phyloP scores from a whole-genome alignment of 2,329 filamentous ascomycete species.

The Neocucurbitaria cava region DNA sequence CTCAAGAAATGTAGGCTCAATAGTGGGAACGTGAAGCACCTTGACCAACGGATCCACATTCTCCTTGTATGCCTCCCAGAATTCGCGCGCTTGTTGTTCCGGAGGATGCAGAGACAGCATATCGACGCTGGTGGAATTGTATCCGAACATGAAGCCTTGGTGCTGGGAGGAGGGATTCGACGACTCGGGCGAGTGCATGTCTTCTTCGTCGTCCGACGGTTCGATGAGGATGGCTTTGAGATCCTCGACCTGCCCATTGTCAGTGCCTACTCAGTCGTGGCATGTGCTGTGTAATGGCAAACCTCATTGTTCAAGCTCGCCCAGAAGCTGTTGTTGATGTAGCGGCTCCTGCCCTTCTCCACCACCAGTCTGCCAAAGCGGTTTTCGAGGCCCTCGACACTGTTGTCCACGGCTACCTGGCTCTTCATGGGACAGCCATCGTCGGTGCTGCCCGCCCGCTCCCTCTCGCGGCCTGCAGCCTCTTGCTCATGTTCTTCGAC shows the following conservation, averaged over 20 bases:
- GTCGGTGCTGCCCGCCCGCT: constrained; percentile 18
- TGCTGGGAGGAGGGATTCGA: constrained; percentile 58
- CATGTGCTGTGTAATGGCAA: constrained; percentile 18
- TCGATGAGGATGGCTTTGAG: constrained; percentile 69
- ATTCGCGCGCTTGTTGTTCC: constrained; percentile 65
- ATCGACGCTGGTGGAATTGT: constrained; percentile 73
- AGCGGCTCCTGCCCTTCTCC: constrained; percentile 73
- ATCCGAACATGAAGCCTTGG: constrained; percentile 76
- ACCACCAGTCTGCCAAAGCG: constrained; percentile 74
- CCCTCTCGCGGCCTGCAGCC: constrained; percentile 35
- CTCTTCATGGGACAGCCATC: constrained; percentile 9
- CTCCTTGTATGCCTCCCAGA: constrained; percentile 75
- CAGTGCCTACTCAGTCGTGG: not conserved
- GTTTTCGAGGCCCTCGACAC: constrained; percentile 52
- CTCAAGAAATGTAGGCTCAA: constrained; percentile 67
- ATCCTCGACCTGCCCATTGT: constrained; percentile 61
- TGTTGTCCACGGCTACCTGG: constrained; percentile 37
- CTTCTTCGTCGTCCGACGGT: constrained; percentile 66
- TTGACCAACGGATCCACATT: constrained; percentile 78
- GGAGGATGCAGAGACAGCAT: constrained; percentile 70
- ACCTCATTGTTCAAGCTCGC: constrained; percentile 78
- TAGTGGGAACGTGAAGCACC: constrained; percentile 72
- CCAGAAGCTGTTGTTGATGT: constrained; percentile 81
- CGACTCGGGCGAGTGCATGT: constrained; percentile 52
- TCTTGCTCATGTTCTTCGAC: constrained; percentile 47